phyloP scores from a whole-genome alignment of 345 rosid genomes.

The Salix koriyanagi region DNA sequence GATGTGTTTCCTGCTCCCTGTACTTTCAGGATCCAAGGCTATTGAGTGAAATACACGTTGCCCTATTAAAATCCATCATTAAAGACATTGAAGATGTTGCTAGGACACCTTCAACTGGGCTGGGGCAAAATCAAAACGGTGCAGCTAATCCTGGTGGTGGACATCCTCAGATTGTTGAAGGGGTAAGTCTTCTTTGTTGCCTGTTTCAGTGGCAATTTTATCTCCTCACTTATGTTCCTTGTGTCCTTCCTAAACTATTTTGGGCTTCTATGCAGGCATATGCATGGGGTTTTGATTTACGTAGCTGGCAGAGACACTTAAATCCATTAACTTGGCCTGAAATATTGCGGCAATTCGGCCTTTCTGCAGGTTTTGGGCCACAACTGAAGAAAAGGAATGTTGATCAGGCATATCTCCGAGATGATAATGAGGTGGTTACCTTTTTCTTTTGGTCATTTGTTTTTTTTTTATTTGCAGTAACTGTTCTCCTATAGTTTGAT shows the following conservation, averaged over 20 bases:
- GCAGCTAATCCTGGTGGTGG: conserved; percentile 81
- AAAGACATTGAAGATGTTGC: conserved; percentile 86
- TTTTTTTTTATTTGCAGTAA: neutral
- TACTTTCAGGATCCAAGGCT: conserved; percentile 64
- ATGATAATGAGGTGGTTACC: conserved; percentile 56
- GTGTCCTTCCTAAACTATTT: neutral
- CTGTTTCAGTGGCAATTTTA: neutral
- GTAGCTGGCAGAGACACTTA: conserved; percentile 71
- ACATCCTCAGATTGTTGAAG: conserved; percentile 83
- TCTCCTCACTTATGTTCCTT: neutral
- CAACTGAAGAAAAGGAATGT: conserved; percentile 51
- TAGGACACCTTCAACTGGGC: conserved; percentile 45
- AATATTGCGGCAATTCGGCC: conserved; percentile 74
- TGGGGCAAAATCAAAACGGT: conserved; percentile 59
- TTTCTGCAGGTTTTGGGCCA: conserved; percentile 85
- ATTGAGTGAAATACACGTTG: conserved; percentile 77
- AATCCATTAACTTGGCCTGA: conserved; percentile 89
- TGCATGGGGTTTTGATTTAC: conserved; percentile 89
- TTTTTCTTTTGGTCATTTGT: neutral
- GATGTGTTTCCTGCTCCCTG: conserved; percentile 14
- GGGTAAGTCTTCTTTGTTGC: conserved; percentile 46
- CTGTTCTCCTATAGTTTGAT: neutral
- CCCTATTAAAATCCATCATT: conserved; percentile 60
- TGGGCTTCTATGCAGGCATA: conserved; percentile 49
- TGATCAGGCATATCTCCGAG: conserved; percentile 43